Base-by-base conservation (phyloP, 1,284 basidiomycete species). In the Ustanciosporium gigantosporum region DNA sequence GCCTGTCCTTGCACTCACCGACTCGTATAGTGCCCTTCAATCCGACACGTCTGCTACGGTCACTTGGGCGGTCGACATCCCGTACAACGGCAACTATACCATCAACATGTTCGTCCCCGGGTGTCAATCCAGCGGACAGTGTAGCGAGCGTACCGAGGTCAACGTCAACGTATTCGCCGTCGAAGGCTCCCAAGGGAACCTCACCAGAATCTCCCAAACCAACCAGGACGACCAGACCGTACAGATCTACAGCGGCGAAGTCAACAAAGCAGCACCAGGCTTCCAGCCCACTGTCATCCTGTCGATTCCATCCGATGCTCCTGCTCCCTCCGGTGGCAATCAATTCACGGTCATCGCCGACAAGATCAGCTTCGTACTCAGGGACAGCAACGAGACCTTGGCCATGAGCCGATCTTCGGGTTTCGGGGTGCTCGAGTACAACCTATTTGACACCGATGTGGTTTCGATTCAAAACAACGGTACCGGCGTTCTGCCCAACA, bases 21-120 rank as follows among this genome's bases (percentile, higher is more conserved):
- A 91, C 17, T 74, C 82, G 32, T 86, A 88, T 32, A 86, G 85
- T 17, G 87, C 87, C 3, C 73, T 86, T 25, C 55, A 85, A 3
- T 74, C 83, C 0, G 77, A 83, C 32, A 83, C 83, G 15, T 53
- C 50, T 11, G 86, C 84, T 34, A 66, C 60, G 31, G 85, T 95
- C 72, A 92, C 89, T 0, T 96, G 91, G 86, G 84, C 86, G 78
- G 90, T 93, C 0, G 91, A 90, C 72, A 87, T 97, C 19, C 89
- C 89, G 0, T 87, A 89, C 16, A 84, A 89, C 2, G 95, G 91
- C 29, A 81, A 85, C 57, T 98, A 98, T 79, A 84, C 88, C 37
- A 83, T 96, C 66, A 88, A 87, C 78, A 77, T 97, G 46, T 83
- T 89, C 50, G 84, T 94, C 20, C 94, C 94, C 0, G 93, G 93